Conservation (phyloP, 257 asterid species). For the Plantago ovata region DNA sequence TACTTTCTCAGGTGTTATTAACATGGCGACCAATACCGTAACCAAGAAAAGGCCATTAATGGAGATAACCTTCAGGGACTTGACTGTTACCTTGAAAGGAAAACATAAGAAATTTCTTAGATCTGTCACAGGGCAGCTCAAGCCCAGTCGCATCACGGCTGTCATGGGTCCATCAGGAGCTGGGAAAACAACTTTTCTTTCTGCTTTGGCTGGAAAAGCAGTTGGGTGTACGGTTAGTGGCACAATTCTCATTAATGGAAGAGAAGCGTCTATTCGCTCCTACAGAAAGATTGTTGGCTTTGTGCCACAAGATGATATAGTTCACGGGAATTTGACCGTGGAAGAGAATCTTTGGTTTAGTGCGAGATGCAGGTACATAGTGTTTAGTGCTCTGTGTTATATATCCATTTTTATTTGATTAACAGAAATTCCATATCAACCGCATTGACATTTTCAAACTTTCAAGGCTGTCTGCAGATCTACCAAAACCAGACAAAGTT, state of each 20-base stretch:
- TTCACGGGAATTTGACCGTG: constrained; percentile 62
- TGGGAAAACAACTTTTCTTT: constrained; percentile 62
- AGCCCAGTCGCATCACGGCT: constrained; percentile 55
- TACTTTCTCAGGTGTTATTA: constrained; percentile 55
- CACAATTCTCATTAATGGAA: constrained; percentile 43
- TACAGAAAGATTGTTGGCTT: constrained; percentile 53
- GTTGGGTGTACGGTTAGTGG: constrained; percentile 56
- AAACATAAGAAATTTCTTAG: constrained; percentile 43
- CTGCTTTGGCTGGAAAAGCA: constrained; percentile 60
- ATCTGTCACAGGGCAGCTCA: constrained; percentile 48
- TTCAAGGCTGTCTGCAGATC: constrained; percentile 58
- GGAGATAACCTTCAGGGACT: constrained; percentile 48
- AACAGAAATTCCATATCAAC: constrained; percentile 24
- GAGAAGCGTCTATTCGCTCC: constrained; percentile 41
- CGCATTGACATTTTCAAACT: constrained; percentile 31
- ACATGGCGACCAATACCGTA: constrained; percentile 41
- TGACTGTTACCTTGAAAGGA: constrained; percentile 51
- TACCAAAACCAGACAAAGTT: constrained; percentile 53
- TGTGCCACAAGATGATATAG: constrained; percentile 69
- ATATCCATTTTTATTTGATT: background rate
- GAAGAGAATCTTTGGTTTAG: constrained; percentile 68
- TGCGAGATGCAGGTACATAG: constrained; percentile 57
- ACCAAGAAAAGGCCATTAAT: constrained; percentile 42
- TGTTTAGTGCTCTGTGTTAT: background rate
- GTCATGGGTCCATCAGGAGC: constrained; percentile 72